Percentiles rank a stretch among this genome's conserved stretches.
Evolutionary conservation across 1,284 basidiomycete genomes (phyloP).

Genomic region (Ustilago xerochloae): DNA sequence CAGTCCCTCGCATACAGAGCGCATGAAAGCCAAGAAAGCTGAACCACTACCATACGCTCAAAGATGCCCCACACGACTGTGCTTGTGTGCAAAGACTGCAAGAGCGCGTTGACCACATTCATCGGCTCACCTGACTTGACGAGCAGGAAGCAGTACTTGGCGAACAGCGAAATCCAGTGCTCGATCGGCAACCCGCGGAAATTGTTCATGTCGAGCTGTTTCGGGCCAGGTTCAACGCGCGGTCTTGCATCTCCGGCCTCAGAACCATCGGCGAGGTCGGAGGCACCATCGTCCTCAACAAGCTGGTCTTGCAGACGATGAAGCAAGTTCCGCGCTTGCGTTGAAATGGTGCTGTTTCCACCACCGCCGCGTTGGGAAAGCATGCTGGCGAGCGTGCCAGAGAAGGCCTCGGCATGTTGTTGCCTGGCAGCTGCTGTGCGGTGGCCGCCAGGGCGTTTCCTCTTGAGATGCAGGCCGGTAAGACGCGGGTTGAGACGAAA

Average conservation of each 20-base stretch:
- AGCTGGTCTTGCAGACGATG: slow-evolving; percentile 80
- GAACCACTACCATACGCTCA: slow-evolving; percentile 52
- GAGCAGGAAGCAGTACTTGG: slow-evolving; percentile 84
- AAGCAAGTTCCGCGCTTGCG: slow-evolving; percentile 78
- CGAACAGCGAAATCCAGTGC: slow-evolving; percentile 83
- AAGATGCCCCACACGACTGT: slow-evolving; percentile 56
- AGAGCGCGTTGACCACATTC: slow-evolving; percentile 75
- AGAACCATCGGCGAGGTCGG: slow-evolving; percentile 66
- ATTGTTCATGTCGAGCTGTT: slow-evolving; percentile 36
- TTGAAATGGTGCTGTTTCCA: slow-evolving; percentile 71
- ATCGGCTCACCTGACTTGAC: slow-evolving; percentile 74
- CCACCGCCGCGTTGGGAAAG: slow-evolving; percentile 28
- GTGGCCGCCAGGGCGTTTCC: slow-evolving; percentile 12
- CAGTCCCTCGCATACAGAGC: slow-evolving; percentile 59
- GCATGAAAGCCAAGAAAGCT: slow-evolving; percentile 58
- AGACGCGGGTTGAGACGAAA: slow-evolving; percentile 78
- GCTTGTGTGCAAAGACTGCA: slow-evolving; percentile 76
- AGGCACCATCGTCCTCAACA: slow-evolving; percentile 70
- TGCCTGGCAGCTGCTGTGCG: slow-evolving; percentile 8
- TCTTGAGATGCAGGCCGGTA: slow-evolving; percentile 25
- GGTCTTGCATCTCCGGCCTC: slow-evolving; percentile 67
- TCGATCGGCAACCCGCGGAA: slow-evolving; percentile 87
- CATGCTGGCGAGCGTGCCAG: slow-evolving; percentile 18
- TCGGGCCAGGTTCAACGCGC: slow-evolving; percentile 50
- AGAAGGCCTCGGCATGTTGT: slow-evolving; percentile 1